Conservation (phyloP, 2,329 filamentous ascomycete species). For the Colletotrichum magnum region DNA sequence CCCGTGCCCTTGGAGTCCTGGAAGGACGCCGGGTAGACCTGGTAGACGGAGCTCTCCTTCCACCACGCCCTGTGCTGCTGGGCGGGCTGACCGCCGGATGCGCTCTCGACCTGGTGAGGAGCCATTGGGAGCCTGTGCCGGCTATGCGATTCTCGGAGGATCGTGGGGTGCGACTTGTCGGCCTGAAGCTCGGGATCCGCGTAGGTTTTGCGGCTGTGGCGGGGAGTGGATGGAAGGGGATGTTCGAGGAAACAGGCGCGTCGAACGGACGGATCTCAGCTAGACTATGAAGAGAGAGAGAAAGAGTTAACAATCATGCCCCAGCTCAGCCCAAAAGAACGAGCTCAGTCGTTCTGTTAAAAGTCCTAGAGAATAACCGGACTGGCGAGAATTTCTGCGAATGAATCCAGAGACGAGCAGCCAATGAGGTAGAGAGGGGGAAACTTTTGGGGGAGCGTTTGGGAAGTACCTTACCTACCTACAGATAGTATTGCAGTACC, state of each 20-base stretch:
- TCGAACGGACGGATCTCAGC: not conserved
- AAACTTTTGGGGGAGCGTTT: conserved; percentile 4
- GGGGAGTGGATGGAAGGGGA: not conserved
- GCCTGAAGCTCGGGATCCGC: not conserved
- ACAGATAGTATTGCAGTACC: no score
- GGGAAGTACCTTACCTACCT: not conserved
- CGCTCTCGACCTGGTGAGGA: conserved; percentile 4
- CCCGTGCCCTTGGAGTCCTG: conserved; percentile 71
- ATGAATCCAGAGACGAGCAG: not conserved
- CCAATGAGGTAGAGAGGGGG: conserved; percentile 25
- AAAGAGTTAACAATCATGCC: not conserved
- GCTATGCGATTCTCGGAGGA: not conserved
- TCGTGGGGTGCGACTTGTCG: not conserved
- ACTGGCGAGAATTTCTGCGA: conserved; percentile 33
- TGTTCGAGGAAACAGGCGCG: not conserved
- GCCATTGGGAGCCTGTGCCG: conserved; percentile 18
- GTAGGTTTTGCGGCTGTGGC: not conserved
- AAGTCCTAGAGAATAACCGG: not conserved
- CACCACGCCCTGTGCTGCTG: conserved; percentile 61
- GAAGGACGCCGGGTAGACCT: conserved; percentile 75
- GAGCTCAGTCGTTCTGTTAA: not conserved
- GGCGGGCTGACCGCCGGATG: conserved; percentile 1
- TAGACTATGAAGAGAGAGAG: not conserved
- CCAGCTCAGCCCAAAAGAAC: not conserved
- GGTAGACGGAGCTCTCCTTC: conserved; percentile 73